Conservation (phyloP, 257 asterid genomes). For the Solanum infundibuliforme region DNA sequence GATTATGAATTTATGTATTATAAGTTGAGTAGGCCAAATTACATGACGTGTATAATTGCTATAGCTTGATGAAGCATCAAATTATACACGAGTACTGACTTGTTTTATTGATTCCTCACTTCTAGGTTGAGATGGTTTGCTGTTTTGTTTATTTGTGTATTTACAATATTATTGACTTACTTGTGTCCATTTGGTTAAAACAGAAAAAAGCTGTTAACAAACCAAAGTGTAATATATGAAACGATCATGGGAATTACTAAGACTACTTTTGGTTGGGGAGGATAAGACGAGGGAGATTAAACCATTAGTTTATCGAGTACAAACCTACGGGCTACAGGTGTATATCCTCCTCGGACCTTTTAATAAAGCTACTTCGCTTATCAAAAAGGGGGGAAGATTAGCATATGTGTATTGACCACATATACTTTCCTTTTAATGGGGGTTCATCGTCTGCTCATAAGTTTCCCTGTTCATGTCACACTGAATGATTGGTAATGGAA, state of each 20-base stretch:
- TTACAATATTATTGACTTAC: not conserved
- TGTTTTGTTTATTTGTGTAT: not conserved
- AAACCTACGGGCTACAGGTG: not conserved
- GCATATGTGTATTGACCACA: not conserved
- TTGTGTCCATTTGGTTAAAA: not conserved
- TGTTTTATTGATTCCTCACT: not conserved
- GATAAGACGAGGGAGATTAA: not conserved
- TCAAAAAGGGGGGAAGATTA: not conserved
- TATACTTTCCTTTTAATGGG: not conserved
- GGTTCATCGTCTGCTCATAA: not conserved
- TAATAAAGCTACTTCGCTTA: not conserved
- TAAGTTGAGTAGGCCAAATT: not conserved
- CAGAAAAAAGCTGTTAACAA: not conserved
- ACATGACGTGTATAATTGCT: not conserved
- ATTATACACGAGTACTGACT: not conserved
- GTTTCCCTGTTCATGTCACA: not conserved
- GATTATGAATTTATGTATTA: not conserved
- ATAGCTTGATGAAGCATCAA: not conserved
- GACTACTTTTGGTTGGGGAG: not conserved
- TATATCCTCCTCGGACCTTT: not conserved
- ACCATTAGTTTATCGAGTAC: not conserved
- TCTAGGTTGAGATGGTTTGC: not conserved
- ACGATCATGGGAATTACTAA: not conserved
- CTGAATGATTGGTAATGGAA: not conserved
- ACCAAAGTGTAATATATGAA: not conserved